These are phyloP conservation scores for Phytopythium mirpurense DNA, from an alignment of 352 stramenopile genomes.

Conservation along the genomic window DNA sequence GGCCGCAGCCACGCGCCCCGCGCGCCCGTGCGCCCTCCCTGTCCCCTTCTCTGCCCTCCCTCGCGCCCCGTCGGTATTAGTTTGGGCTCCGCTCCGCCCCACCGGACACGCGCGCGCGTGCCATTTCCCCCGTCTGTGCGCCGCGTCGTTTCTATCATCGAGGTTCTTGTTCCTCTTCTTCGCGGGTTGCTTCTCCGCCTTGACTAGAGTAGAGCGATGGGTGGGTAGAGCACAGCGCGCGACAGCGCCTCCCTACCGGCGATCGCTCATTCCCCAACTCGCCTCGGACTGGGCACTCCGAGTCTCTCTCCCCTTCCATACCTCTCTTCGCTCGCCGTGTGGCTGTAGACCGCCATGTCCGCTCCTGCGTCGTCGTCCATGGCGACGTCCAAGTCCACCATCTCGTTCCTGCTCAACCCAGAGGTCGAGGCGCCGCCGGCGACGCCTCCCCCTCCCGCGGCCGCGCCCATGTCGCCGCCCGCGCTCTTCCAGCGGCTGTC, in stretches of 20 bases:
- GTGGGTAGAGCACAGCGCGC: too few species aligned
- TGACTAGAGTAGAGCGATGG: too few species aligned
- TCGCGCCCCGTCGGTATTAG: too few species aligned
- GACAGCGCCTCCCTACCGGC: too few species aligned
- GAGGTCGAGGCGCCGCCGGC: conserved; percentile 11
- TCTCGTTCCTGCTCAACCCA: conserved; percentile 40
- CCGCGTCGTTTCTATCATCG: too few species aligned
- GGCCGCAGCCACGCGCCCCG: conserved; percentile 2
- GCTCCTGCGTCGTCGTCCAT: conserved; percentile 9
- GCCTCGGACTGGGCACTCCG: background rate
- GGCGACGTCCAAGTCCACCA: conserved; percentile 33
- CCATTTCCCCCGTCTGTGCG: too few species aligned
- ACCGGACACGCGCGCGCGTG: background rate
- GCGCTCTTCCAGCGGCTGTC: conserved; percentile 27
- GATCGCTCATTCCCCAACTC: conserved; percentile 1
- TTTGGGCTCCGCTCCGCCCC: background rate
- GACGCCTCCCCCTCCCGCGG: conserved; percentile 7
- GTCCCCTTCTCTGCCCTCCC: background rate
- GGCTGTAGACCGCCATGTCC: too few species aligned
- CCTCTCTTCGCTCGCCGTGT: too few species aligned
- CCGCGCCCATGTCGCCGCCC: conserved; percentile 16
- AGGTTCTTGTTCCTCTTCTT: too few species aligned
- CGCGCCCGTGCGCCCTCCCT: background rate
- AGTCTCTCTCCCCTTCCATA: too few species aligned
- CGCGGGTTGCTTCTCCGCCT: too few species aligned